A percentile compares a stretch with the other conserved stretches of the same genome.
Conservation (phyloP, 1,284 basidiomycete genomes). For the Pseudozyma thailandica region DNA sequence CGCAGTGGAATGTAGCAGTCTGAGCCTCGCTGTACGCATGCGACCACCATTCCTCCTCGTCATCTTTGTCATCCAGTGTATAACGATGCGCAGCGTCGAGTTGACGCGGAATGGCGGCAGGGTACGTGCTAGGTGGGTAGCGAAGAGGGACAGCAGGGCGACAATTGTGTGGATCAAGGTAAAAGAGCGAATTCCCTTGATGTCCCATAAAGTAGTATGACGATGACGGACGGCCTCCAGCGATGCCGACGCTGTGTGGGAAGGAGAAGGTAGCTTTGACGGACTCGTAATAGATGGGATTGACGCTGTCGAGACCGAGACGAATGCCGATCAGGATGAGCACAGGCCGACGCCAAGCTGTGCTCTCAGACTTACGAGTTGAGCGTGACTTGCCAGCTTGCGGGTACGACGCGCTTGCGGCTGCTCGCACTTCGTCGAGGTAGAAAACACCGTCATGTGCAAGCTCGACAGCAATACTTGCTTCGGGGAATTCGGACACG, state of each 20-base stretch:
- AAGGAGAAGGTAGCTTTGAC: conserved; percentile 91
- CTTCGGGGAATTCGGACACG: conserved; percentile 79
- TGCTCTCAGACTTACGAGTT: conserved; percentile 4
- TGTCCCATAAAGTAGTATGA: conserved; percentile 97
- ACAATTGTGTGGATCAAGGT: conserved; percentile 93
- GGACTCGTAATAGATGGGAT: conserved; percentile 91
- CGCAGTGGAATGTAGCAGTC: conserved; percentile 90
- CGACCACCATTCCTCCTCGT: conserved; percentile 72
- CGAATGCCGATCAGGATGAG: conserved; percentile 86
- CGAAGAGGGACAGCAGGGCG: conserved; percentile 82
- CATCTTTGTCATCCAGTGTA: conserved; percentile 17
- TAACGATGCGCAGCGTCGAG: conserved; percentile 22
- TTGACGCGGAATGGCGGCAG: conserved; percentile 31
- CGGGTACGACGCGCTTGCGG: conserved; percentile 71
- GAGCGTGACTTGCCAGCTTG: conserved; percentile 13
- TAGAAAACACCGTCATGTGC: conserved; percentile 83
- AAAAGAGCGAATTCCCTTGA: conserved; percentile 79
- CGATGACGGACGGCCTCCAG: conserved; percentile 91
- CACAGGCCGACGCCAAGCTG: conserved; percentile 84
- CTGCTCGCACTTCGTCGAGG: conserved; percentile 84
- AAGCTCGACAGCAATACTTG: conserved; percentile 82
- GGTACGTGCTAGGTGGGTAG: conserved; percentile 71
- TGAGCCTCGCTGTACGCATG: conserved; percentile 76
- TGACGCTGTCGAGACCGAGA: conserved; percentile 89
- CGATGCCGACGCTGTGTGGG: conserved; percentile 94